Evolutionary conservation across 805 yeast species (phyloP).

Genomic region (Priceomyces haplophilus): DNA sequence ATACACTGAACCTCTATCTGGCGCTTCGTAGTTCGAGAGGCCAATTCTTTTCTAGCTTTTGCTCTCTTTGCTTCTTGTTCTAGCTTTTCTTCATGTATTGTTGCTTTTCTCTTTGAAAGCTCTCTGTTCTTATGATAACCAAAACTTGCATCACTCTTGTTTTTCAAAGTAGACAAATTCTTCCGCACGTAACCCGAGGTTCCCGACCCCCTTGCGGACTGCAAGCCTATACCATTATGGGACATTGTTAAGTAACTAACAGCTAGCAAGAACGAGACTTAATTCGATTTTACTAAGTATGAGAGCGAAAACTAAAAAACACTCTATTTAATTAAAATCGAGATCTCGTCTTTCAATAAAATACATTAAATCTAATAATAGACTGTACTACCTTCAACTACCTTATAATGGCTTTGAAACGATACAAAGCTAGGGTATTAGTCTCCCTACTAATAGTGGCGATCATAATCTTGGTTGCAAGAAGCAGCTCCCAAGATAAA

Average conservation of each 20-base stretch:
- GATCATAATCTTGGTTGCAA: neutral
- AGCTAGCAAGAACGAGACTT: too few relatives aligned
- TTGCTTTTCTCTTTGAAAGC: slow-evolving; percentile 16
- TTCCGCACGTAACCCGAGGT: slow-evolving; percentile 61
- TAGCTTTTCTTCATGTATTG: slow-evolving; percentile 13
- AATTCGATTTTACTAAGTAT: too few relatives aligned
- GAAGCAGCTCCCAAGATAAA: neutral
- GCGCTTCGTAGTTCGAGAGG: slow-evolving; percentile 35
- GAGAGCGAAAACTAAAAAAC: too few relatives aligned
- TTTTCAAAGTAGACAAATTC: slow-evolving; percentile 29
- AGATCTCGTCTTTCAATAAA: too few relatives aligned
- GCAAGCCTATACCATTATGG: slow-evolving; percentile 41
- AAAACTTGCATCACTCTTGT: slow-evolving; percentile 19
- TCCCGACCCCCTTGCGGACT: slow-evolving; percentile 57
- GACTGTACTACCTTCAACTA: neutral
- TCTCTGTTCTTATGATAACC: slow-evolving; percentile 40
- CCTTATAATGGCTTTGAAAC: neutral
- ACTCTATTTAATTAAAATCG: too few relatives aligned
- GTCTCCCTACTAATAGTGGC: neutral
- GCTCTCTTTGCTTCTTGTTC: slow-evolving; percentile 14
- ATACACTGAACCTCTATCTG: slow-evolving; percentile 45
- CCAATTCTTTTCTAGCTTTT: slow-evolving; percentile 22
- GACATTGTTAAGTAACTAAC: slow-evolving; percentile 4
- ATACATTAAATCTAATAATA: too few relatives aligned
- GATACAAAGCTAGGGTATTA: neutral